Conservation (phyloP, 2,329 filamentous ascomycete genomes). For the Diaporthe australafricana region DNA sequence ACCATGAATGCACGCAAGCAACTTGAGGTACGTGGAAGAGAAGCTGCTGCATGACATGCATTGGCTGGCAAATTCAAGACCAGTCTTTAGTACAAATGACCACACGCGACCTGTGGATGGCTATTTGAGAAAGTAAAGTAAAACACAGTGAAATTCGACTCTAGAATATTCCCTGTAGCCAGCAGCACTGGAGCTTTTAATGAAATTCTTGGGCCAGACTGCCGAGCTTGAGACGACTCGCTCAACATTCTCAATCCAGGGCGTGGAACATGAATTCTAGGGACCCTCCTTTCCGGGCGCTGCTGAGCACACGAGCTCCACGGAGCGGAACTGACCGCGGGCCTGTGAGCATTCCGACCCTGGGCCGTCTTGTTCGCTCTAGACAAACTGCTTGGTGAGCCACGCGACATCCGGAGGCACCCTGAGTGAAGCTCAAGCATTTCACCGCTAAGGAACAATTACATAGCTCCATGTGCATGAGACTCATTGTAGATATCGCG, state of each 20-base stretch:
- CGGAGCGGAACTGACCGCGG: slow-evolving; percentile 7
- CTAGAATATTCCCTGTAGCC: no score
- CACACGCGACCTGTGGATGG: no score
- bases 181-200: no score
- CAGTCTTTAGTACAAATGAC: no score
- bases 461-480: neutral
- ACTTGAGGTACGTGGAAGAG: no score
- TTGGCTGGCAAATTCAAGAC: no score
- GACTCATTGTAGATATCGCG: neutral
- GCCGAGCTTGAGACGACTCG: neutral
- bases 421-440: neutral
- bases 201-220: neutral
- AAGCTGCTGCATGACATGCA: no score
- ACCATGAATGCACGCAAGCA: no score
- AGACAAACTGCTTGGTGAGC: neutral
- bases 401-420: neutral
- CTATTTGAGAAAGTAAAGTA: no score
- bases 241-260: neutral
- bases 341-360: neutral
- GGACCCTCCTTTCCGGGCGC: neutral
- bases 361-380: neutral
- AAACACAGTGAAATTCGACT: no score
- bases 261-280: neutral
- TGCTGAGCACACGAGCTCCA: neutral
- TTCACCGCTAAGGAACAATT: neutral